Base-by-base conservation (phyloP, 1,284 basidiomycete genomes). In the Moniliophthora roreri region DNA sequence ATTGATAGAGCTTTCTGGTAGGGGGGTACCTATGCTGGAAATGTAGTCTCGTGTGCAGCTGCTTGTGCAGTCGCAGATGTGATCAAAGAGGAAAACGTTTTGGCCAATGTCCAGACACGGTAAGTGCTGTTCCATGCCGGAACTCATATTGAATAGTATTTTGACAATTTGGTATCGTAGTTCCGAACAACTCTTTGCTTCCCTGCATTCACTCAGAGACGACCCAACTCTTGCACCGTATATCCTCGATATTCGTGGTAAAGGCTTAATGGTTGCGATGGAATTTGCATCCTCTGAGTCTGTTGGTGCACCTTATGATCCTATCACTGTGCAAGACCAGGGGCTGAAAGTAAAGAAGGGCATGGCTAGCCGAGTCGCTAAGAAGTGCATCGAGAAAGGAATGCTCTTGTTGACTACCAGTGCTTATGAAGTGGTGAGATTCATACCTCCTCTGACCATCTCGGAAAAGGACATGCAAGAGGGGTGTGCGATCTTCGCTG, bases 1-100 rank as follows among this genome's bases (percentile, higher is more conserved):
- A 49, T 40, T 46, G 58, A 53, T 45, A 49, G 59, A 55, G 48
- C 53, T 50, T 44, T 35, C 26, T 6, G 20, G 42, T 60, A 88
- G 87, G 92, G 93, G 24, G 93, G 93, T 16, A 95, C 93, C 2
- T 95, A 95, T 62, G 90, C 90, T 9, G 94, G 94, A 26, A 96
- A 95, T 64, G 87, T 91, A 0, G 90, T 96, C 0, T 77, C 89
- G 0, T 96, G 93, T 66, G 94, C 94, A 0, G 94, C 94, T 15
- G 93, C 86, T 10, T 77, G 87, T 37, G 93, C 93, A 0, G 89
- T 91, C 32, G 81, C 81, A 32, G 86, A 95, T 51, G 87, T 80
- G 1, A 86, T 96, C 71, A 75, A 73, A 57, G 85, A 90, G 57
- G 91, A 93, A 62, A 83, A 86, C 21, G 78, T 95, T 47, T 76